A percentile compares a stretch with the other conserved stretches of the same genome.
phyloP scores from a whole-genome alignment of 805 yeast genomes.

The Pichia kluyveri region DNA sequence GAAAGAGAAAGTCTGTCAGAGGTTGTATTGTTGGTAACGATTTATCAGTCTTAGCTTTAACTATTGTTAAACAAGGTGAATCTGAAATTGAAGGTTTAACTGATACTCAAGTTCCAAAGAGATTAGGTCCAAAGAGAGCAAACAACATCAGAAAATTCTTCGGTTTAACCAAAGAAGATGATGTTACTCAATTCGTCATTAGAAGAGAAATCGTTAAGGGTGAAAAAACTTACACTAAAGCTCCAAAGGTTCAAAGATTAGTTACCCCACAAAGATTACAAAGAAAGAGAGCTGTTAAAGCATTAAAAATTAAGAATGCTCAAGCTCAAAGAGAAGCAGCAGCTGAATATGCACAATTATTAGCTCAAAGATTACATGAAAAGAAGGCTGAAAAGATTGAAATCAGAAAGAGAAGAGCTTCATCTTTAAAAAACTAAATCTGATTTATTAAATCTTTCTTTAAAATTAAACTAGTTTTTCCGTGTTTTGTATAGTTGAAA shows the following conservation, averaged over 20 bases:
- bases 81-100: slow-evolving; percentile 93
- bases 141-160: slow-evolving; percentile 99
- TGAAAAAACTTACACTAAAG: slow-evolving; percentile 98
- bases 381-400: slow-evolving; percentile 98
- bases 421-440: slow-evolving; percentile 80
- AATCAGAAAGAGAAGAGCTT: slow-evolving; percentile 99
- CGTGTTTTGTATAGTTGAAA: neutral
- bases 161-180: slow-evolving; percentile 93
- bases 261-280: slow-evolving; percentile 98
- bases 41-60: slow-evolving; percentile 89
- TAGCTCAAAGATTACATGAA: slow-evolving; percentile 97
- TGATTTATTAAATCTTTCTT: neutral
- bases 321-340: slow-evolving; percentile 99
- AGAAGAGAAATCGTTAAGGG: slow-evolving; percentile 98
- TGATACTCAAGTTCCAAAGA: slow-evolving; percentile 91
- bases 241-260: slow-evolving; percentile 99
- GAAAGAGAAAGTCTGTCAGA: slow-evolving; percentile 99
- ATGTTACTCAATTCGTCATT: slow-evolving; percentile 83
- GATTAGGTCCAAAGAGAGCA: slow-evolving; percentile 99
- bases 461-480: neutral
- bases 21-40: slow-evolving; percentile 98
- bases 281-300: slow-evolving; percentile 95
- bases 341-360: slow-evolving; percentile 98
- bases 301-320: slow-evolving; percentile 92
- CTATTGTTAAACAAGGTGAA: slow-evolving; percentile 96